Conservation (phyloP, 768 basidiomycete species). For the Russula abietina region DNA sequence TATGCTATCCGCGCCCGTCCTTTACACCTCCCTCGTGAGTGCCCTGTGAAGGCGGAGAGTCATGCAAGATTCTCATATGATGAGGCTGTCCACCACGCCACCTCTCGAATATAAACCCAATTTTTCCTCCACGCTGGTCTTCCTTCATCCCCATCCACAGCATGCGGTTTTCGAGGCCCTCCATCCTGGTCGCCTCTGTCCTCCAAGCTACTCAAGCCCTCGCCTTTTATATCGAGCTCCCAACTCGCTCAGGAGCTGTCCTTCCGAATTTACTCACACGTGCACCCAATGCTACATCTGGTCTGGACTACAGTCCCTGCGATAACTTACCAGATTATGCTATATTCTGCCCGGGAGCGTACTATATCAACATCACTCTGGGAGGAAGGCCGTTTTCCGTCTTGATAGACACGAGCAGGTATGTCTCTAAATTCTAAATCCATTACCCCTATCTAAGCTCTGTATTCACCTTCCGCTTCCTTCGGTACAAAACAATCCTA, state of each 20-base stretch:
- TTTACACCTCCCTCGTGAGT: too few relatives aligned
- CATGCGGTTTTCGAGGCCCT: background rate
- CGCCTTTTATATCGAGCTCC: too few relatives aligned
- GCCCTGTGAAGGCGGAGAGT: too few relatives aligned
- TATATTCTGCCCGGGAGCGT: too few relatives aligned
- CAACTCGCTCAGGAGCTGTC: background rate
- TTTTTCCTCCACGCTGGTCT: too few relatives aligned
- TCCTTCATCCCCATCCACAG: background rate
- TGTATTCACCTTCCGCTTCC: background rate
- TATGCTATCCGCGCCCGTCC: too few relatives aligned
- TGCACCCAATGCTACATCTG: background rate
- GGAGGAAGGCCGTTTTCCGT: constrained; percentile 32
- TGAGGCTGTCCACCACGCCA: too few relatives aligned
- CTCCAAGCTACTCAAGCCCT: background rate
- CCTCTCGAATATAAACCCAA: too few relatives aligned
- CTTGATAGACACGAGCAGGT: constrained; percentile 46
- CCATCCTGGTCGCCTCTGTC: background rate
- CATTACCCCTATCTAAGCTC: background rate
- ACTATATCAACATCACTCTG: constrained; percentile 30
- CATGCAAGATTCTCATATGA: too few relatives aligned
- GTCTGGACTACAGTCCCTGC: background rate
- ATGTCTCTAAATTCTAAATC: background rate
- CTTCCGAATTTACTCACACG: too few relatives aligned
- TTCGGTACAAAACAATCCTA: constrained; percentile 26
- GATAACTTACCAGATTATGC: too few relatives aligned